Percentiles rank a stretch among this genome's conserved stretches.
phyloP scores from a whole-genome alignment of 331 rosid species.

The Spiraea crenata region DNA sequence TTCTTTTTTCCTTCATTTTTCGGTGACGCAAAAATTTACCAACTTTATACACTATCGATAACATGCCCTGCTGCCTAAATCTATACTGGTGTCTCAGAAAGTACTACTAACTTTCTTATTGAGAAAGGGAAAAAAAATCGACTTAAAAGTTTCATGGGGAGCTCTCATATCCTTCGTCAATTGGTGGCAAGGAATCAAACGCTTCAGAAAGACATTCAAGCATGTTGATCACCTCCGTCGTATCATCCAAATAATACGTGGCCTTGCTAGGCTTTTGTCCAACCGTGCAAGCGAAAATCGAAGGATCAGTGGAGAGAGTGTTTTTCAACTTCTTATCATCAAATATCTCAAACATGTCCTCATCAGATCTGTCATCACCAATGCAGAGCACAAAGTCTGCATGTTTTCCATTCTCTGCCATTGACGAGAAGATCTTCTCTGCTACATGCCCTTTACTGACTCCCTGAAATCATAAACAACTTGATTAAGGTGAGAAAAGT shows the following conservation, averaged over 20 bases:
- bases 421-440: constrained; percentile 73
- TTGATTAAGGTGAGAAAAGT: not conserved
- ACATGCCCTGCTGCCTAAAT: constrained; percentile 13
- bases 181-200: constrained; percentile 37
- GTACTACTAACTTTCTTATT: not conserved
- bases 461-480: constrained; percentile 45
- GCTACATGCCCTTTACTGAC: constrained; percentile 80
- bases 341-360: constrained; percentile 88
- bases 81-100: not conserved
- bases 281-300: constrained; percentile 80
- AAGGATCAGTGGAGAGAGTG: constrained; percentile 49
- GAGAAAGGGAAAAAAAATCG: constrained; percentile 26
- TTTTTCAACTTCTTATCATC: constrained; percentile 50
- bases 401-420: constrained; percentile 52
- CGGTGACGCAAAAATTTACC: not conserved
- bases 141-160: constrained; percentile 24
- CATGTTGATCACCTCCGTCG: constrained; percentile 68
- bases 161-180: constrained; percentile 20
- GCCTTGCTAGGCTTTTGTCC: constrained; percentile 97
- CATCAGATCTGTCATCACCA: constrained; percentile 93
- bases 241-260: constrained; percentile 72
- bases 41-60: not conserved
- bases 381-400: constrained; percentile 87
- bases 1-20: not conserved
- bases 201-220: constrained; percentile 66